Conservation (phyloP, 169 alveolate genomes). For the Eimeria acervulina region DNA sequence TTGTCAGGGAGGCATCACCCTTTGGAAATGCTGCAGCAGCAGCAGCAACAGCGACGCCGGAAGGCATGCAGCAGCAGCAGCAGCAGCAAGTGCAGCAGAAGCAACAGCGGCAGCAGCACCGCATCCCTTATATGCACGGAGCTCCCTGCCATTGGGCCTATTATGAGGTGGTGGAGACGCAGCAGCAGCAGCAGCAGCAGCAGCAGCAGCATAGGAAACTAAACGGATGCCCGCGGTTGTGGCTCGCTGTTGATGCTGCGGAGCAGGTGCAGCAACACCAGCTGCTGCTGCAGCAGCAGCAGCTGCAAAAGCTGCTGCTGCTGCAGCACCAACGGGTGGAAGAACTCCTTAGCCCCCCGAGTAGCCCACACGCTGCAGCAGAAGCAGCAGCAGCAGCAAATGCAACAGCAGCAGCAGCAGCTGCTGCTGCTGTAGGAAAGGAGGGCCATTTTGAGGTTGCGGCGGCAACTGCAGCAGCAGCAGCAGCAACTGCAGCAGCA, state of each 20-base stretch:
- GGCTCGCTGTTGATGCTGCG: background rate
- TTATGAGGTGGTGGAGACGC: background rate
- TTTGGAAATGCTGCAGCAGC: background rate
- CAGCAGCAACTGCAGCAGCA: constrained; percentile 22
- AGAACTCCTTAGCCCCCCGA: background rate
- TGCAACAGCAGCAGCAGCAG: constrained; percentile 16
- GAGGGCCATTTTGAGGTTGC: background rate
- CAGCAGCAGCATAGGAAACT: background rate
- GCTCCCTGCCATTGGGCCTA: constrained; percentile 51
- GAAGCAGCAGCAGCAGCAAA: background rate
- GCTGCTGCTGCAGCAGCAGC: constrained; percentile 22
- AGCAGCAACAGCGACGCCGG: background rate
- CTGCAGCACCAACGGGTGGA: constrained; percentile 21
- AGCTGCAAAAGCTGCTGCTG: background rate
- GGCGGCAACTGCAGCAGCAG: constrained; percentile 55
- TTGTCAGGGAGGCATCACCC: background rate
- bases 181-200: constrained; percentile 52
- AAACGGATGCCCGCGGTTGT: background rate
- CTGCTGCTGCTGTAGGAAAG: background rate
- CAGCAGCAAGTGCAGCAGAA: constrained; percentile 39
- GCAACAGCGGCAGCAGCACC: constrained; percentile 16
- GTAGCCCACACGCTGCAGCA: background rate
- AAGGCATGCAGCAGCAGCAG: background rate
- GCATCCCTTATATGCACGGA: constrained; percentile 45
- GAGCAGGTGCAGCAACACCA: constrained; percentile 20